A percentile compares a stretch with the other conserved stretches of the same genome.
phyloP scores from a whole-genome alignment of 257 asterid genomes.

The Anisodus tanguticus region DNA sequence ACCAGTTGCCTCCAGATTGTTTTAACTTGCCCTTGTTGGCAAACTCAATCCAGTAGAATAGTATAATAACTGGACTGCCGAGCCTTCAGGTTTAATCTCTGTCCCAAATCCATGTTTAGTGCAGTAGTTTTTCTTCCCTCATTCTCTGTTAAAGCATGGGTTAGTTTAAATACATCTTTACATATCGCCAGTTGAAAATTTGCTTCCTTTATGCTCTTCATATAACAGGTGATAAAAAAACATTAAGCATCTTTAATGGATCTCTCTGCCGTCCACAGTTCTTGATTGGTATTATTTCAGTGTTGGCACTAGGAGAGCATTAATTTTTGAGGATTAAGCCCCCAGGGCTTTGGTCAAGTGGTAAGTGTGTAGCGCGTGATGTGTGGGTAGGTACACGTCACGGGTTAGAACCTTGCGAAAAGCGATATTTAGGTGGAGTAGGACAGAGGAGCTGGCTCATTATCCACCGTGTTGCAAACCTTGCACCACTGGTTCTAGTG shows the following conservation, averaged over 20 bases:
- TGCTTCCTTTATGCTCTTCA: background rate
- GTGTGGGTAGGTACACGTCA: background rate
- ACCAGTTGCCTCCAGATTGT: background rate
- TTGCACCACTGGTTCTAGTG: background rate
- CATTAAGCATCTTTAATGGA: background rate
- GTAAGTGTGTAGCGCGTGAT: background rate
- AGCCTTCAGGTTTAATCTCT: background rate
- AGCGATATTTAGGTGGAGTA: background rate
- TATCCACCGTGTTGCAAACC: background rate
- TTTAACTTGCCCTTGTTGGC: slow-evolving; percentile 1
- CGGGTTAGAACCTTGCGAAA: background rate
- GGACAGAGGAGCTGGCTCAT: background rate
- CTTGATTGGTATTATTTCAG: background rate
- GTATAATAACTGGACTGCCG: background rate
- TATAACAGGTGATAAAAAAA: slow-evolving; percentile 11
- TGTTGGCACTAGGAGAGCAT: background rate
- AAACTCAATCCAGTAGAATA: slow-evolving; percentile 1
- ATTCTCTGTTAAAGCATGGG: background rate
- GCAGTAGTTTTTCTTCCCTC: slow-evolving; percentile 23
- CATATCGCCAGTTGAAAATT: background rate
- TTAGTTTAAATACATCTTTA: background rate
- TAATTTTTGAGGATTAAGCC: background rate
- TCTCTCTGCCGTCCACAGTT: background rate
- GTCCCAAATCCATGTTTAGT: background rate
- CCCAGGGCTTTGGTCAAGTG: background rate